Base-by-base conservation (phyloP, 1,139 yeast species). In the Geotrichum klebahnii region DNA sequence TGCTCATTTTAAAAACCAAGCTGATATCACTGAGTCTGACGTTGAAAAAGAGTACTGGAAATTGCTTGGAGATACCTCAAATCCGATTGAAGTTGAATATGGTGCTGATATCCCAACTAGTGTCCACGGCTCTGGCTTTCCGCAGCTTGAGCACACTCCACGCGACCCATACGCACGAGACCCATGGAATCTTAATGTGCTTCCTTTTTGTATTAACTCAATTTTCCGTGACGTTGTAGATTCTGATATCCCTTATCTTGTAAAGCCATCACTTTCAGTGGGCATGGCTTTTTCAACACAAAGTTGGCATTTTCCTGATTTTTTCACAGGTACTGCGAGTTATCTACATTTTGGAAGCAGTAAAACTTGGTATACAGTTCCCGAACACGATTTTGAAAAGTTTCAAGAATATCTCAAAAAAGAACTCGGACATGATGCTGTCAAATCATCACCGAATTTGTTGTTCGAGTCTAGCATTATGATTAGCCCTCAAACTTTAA, bases 391-490 rank as follows among this genome's bases (percentile, higher is more conserved):
- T 51, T 77, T 78, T 53, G 78, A 71, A 4, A 78, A 77, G 57
- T 84, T 81, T 60, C 57, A 51, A 22, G 24, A 42, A n/a, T 39
- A 59, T 6, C n/a, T 48, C 5, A 16, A 24, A 12, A 29, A 22
- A 16, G 24, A 31, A 32, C 23, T 65, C 19, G 84, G 89, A 0
- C 94, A 95, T 0, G 95, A 85, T 61, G 72, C 83, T 53, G 83
- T 86, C 59, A 74, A 77, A 40, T 78, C 79, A 57, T 95, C 85
- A 57, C 94, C 95, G 0, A 95, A 85, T 65, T 72, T 87, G 56
- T 67, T 89, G 47, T 92, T 87, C 64, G 96, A 88, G 62, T 68
- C 88, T 48, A 86, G 84, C 20, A 80, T 94, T 0, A 71, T 87
- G 59, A 64, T 86, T 3, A 81, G 89, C 3, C 96, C 96, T 0